Evolutionary conservation across 305 asterid species (phyloP).

Genomic region (Lippia alba): DNA sequence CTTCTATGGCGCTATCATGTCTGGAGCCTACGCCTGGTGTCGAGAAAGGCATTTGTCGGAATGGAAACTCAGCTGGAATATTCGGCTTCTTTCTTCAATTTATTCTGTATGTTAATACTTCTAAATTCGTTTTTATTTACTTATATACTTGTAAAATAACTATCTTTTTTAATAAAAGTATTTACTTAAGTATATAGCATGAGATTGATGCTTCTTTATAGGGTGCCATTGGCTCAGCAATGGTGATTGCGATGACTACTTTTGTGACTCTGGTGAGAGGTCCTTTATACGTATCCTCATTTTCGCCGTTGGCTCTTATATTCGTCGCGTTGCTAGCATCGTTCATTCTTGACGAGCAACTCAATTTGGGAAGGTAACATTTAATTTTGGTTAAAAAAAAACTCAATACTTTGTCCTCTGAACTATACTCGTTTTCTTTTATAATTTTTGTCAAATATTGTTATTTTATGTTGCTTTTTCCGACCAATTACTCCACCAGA

Average conservation of each 20-base stretch:
- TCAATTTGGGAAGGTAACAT: conserved; percentile 33
- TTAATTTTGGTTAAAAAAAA: too few species aligned
- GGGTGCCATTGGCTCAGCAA: conserved; percentile 39
- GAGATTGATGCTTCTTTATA: conserved; percentile 9
- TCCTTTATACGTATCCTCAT: conserved; percentile 40
- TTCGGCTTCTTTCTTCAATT: conserved; percentile 33
- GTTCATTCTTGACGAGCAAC: conserved; percentile 30
- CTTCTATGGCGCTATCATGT: conserved; percentile 34
- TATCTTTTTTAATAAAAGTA: too few species aligned
- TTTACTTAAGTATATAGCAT: not conserved
- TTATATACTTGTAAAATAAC: not conserved
- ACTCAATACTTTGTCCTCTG: too few species aligned
- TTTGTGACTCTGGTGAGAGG: conserved; percentile 38
- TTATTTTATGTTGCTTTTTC: too few species aligned
- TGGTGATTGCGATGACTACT: conserved; percentile 26
- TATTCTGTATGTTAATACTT: conserved; percentile 24
- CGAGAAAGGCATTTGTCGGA: conserved; percentile 27
- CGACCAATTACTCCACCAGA: not conserved
- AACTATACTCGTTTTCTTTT: too few species aligned
- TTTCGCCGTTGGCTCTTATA: conserved; percentile 37
- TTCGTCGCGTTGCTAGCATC: conserved; percentile 38
- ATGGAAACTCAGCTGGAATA: conserved; percentile 45
- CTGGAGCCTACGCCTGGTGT: conserved; percentile 33
- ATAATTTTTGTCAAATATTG: too few species aligned
- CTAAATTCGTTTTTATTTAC: too few species aligned